Percentiles rank a stretch among this genome's conserved stretches.
These are phyloP conservation scores for Fusarium brachygibbosum DNA, from an alignment of 2,329 filamentous ascomycete species.

Conservation along the genomic window DNA sequence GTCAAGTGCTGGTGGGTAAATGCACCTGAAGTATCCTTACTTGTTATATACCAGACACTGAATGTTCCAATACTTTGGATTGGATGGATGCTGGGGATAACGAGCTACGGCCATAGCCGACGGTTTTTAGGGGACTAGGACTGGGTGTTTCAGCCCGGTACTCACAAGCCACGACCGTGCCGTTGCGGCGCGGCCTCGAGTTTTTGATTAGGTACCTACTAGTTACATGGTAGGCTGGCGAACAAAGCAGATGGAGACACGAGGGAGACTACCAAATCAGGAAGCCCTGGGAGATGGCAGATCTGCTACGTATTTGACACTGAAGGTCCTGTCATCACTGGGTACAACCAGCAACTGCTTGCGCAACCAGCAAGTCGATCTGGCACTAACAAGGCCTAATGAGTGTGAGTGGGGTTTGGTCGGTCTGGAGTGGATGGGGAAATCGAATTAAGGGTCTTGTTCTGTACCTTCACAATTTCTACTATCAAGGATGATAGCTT, in stretches of 20 bases:
- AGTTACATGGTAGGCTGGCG: not conserved
- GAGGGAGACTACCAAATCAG: constrained; percentile 34
- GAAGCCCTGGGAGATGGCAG: constrained; percentile 21
- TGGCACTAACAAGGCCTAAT: constrained; percentile 36
- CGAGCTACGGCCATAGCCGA: constrained; percentile 21
- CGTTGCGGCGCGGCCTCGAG: constrained; percentile 7
- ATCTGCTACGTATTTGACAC: constrained; percentile 22
- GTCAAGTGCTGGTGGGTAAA: constrained; percentile 24
- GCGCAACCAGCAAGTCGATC: constrained; percentile 41
- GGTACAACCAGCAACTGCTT: constrained; percentile 28
- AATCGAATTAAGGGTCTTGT: constrained; percentile 42
- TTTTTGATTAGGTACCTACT: not conserved
- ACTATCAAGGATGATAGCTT: constrained; percentile 35
- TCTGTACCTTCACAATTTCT: constrained; percentile 42
- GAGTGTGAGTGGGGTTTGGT: constrained; percentile 40
- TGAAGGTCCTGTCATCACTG: constrained; percentile 26
- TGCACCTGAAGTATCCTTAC: constrained; percentile 6
- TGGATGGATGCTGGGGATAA: constrained; percentile 2
- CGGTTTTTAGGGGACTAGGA: constrained; percentile 19
- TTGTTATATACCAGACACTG: constrained; percentile 15
- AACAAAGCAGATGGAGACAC: constrained; percentile 32
- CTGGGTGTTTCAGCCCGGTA: constrained; percentile 41
- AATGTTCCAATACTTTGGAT: constrained; percentile 20
- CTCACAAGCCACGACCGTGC: constrained; percentile 36
- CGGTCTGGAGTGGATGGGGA: constrained; percentile 40